Percentiles rank a stretch among this genome's conserved stretches.
Evolutionary conservation across 1,284 basidiomycete species (phyloP).

Genomic region (Sphagnurus paluster): DNA sequence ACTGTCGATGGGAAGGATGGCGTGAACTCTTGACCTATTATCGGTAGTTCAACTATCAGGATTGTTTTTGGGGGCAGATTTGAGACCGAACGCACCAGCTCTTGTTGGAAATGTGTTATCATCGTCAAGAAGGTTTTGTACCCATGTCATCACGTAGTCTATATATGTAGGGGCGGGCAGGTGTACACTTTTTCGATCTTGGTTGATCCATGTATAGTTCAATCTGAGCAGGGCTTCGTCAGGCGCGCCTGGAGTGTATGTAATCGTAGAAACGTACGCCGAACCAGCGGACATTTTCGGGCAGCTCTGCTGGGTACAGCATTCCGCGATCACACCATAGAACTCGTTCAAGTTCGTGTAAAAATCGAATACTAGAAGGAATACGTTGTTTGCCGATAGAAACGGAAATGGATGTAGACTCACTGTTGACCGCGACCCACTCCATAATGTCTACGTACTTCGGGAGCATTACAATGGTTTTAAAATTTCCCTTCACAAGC

Average conservation of each 20-base stretch:
- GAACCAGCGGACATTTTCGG: conserved; percentile 93
- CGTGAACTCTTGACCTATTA: conserved; percentile 86
- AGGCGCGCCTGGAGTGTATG: neutral
- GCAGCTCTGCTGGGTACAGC: conserved; percentile 88
- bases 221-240: conserved; percentile 50
- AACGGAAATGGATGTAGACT: conserved; percentile 31
- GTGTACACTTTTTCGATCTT: conserved; percentile 90
- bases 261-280: conserved; percentile 46
- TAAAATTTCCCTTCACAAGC: conserved; percentile 97
- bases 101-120: conserved; percentile 95
- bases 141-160: conserved; percentile 99
- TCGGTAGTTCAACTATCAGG: too few relatives aligned
- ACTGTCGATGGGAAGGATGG: conserved; percentile 88
- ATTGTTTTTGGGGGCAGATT: too few relatives aligned
- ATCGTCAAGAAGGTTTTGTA: conserved; percentile 92
- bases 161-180: conserved; percentile 96
- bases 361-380: conserved; percentile 81
- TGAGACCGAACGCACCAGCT: conserved; percentile 79
- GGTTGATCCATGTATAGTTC: conserved; percentile 98
- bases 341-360: conserved; percentile 98
- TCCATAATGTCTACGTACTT: conserved; percentile 98
- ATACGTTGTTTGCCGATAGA: neutral
- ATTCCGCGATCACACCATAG: conserved; percentile 94
- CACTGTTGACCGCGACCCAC: conserved; percentile 98
- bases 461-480: conserved; percentile 96